phyloP scores from a whole-genome alignment of 1,139 yeast genomes.

The Hemisphaericaspora xylanilytica region DNA sequence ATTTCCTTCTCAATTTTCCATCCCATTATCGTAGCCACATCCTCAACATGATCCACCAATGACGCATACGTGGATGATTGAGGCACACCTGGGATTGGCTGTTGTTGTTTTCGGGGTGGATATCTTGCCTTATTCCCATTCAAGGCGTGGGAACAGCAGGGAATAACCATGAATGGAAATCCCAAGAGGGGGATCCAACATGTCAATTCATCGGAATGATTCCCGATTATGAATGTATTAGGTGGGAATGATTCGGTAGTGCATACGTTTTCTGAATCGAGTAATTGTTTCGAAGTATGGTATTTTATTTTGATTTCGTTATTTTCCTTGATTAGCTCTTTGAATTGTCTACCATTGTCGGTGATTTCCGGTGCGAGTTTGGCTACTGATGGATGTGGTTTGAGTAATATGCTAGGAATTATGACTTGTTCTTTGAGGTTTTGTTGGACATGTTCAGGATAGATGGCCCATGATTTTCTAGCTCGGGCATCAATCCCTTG shows the following conservation, averaged over 20 bases:
- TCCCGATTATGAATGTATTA: constrained; percentile 83
- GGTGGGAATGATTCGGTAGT: constrained; percentile 65
- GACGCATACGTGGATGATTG: constrained; percentile 71
- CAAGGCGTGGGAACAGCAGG: constrained; percentile 90
- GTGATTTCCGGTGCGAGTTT: constrained; percentile 50
- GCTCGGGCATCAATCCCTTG: constrained; percentile 87
- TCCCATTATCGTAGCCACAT: constrained; percentile 63
- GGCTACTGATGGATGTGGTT: constrained; percentile 64
- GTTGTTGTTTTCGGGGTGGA: constrained; percentile 32
- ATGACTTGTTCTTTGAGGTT: constrained; percentile 72
- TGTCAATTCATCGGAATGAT: constrained; percentile 93
- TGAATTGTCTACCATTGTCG: constrained; percentile 62
- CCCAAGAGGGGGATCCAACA: constrained; percentile 93
- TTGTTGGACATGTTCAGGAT: constrained; percentile 59
- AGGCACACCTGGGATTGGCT: neutral
- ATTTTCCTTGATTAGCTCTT: constrained; percentile 32
- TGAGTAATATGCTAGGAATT: constrained; percentile 66
- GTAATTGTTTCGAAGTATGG: constrained; percentile 48
- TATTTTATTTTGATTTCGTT: constrained; percentile 22
- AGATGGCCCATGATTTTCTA: constrained; percentile 82
- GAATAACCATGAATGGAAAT: constrained; percentile 85
- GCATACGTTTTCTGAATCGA: constrained; percentile 56
- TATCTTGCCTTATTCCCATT: constrained; percentile 74
- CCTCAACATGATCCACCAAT: constrained; percentile 79
- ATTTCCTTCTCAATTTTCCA: constrained; percentile 86